A percentile compares a stretch with the other conserved stretches of the same genome.
Conservation (phyloP, 2,329 filamentous ascomycete species). For the Ceratocystis alfenasii region DNA sequence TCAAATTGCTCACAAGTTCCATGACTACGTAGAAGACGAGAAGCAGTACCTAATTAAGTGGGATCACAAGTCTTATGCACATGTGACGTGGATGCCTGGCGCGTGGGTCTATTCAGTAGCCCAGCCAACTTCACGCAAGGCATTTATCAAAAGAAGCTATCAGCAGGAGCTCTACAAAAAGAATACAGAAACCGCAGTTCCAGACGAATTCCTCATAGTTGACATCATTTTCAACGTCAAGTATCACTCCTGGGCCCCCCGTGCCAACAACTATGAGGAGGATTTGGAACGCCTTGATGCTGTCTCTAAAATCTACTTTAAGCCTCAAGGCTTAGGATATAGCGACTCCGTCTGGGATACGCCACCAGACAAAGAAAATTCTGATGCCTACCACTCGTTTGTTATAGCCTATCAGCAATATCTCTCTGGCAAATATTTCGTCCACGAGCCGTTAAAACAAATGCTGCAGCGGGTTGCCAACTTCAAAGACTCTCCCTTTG, state of each 20-base stretch:
- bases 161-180: constrained; percentile 49
- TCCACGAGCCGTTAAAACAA: constrained; percentile 40
- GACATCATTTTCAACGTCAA: constrained; percentile 82
- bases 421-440: constrained; percentile 64
- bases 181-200: constrained; percentile 65
- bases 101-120: constrained; percentile 74
- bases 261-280: constrained; percentile 41
- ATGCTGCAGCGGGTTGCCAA: constrained; percentile 57
- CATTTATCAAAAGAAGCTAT: constrained; percentile 62
- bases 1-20: background rate
- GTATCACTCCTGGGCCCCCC: constrained; percentile 31
- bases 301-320: constrained; percentile 65
- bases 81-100: constrained; percentile 77
- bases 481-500: constrained; percentile 55
- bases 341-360: constrained; percentile 85
- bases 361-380: constrained; percentile 54
- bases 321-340: constrained; percentile 85
- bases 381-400: constrained; percentile 65
- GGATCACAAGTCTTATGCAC: constrained; percentile 66
- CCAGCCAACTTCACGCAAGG: constrained; percentile 49
- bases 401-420: constrained; percentile 75
- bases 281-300: constrained; percentile 61
- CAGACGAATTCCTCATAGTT: constrained; percentile 70
- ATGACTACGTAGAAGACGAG: constrained; percentile 48
- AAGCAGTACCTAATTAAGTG: constrained; percentile 91